These are phyloP conservation scores for Taxillus chinensis DNA, from an alignment of 164 flowering plant genomes.

Conservation along the genomic window DNA sequence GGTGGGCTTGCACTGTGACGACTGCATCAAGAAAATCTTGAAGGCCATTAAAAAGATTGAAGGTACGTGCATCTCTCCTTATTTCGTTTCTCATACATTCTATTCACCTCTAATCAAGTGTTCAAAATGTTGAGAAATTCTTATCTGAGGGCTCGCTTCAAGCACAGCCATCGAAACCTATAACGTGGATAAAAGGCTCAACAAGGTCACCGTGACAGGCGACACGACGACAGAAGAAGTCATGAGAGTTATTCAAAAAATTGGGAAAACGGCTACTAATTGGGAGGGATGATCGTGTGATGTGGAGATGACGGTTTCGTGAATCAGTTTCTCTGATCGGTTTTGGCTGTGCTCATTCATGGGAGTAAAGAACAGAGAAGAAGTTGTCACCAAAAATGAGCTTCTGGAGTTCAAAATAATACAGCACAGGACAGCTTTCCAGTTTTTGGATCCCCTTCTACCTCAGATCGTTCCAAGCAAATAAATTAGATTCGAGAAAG, in stretches of 20 bases:
- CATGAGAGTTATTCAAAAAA: slow-evolving; percentile 61
- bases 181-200: slow-evolving; percentile 47
- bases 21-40: slow-evolving; percentile 83
- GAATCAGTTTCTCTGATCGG: too few relatives aligned
- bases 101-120: neutral
- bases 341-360: too few relatives aligned
- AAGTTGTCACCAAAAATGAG: too few relatives aligned
- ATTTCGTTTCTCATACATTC: neutral
- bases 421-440: too few relatives aligned
- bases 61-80: slow-evolving; percentile 26
- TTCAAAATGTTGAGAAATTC: neutral
- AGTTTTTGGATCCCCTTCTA: too few relatives aligned
- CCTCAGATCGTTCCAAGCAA: too few relatives aligned
- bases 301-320: too few relatives aligned
- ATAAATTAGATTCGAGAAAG: too few relatives aligned
- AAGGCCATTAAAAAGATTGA: slow-evolving; percentile 86
- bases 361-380: too few relatives aligned
- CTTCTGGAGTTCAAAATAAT: too few relatives aligned
- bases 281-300: slow-evolving; percentile 22
- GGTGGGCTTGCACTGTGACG: slow-evolving; percentile 81
- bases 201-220: slow-evolving; percentile 82
- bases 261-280: slow-evolving; percentile 51
- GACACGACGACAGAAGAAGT: slow-evolving; percentile 69
- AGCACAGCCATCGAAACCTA: slow-evolving; percentile 70
- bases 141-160: neutral